These are phyloP conservation scores for Cydonia oblonga DNA, from an alignment of 331 rosid genomes.

Conservation along the genomic window DNA sequence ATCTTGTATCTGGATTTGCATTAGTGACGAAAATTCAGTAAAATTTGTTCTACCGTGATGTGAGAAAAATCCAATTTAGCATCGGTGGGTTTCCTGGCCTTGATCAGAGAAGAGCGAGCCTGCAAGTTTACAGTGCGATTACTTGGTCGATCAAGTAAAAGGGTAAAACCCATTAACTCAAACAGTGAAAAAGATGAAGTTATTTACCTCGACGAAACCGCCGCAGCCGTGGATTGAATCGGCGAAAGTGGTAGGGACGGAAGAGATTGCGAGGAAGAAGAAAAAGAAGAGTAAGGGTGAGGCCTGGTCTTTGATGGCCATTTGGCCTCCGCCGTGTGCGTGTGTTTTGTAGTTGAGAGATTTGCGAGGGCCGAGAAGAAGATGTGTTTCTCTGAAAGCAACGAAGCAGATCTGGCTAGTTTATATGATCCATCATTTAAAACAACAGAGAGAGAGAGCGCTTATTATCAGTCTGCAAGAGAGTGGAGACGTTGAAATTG, in stretches of 20 bases:
- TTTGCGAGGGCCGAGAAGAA: neutral
- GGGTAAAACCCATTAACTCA: neutral
- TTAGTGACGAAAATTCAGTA: neutral
- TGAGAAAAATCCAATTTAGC: conserved; percentile 84
- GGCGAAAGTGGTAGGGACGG: conserved; percentile 42
- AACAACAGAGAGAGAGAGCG: neutral
- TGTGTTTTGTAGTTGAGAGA: too few species aligned
- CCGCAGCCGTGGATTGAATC: conserved; percentile 70
- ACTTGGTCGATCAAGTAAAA: neutral
- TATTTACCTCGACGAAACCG: conserved; percentile 56
- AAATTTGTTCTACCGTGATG: conserved; percentile 43
- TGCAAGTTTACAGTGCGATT: conserved; percentile 3
- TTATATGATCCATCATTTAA: neutral
- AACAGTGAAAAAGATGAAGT: neutral
- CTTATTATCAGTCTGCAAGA: neutral
- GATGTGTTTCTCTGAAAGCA: neutral
- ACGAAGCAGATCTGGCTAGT: neutral
- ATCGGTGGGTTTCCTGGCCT: conserved; percentile 53
- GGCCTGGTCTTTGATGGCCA: conserved; percentile 1
- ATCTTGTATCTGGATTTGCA: neutral
- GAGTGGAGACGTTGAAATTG: too few species aligned
- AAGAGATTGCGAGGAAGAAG: conserved; percentile 12
- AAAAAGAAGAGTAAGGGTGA: neutral
- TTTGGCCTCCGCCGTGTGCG: neutral
- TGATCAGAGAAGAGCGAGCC: conserved; percentile 76